phyloP scores from a whole-genome alignment of 768 basidiomycete genomes.

The Hortiboletus flavorubellus region DNA sequence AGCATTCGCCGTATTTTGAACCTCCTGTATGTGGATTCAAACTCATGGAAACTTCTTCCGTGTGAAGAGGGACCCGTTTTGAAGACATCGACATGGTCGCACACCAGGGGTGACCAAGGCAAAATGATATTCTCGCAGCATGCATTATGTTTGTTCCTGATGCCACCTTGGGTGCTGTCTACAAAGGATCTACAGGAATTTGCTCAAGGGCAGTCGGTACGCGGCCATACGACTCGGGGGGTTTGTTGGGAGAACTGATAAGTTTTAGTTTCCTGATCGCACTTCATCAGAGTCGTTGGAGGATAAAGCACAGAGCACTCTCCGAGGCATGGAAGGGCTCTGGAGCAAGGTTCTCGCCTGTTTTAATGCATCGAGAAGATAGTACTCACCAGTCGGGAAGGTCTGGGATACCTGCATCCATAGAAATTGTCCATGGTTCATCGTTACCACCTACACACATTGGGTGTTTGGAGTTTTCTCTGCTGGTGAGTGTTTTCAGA shows the following conservation, averaged over 20 bases:
- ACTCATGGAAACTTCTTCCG: constrained; percentile 29
- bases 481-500: constrained; percentile 25
- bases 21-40: constrained; percentile 28
- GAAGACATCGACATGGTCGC: constrained; percentile 30
- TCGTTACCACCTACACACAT: constrained; percentile 41
- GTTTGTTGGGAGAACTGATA: constrained; percentile 1
- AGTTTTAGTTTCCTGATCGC: constrained; percentile 18
- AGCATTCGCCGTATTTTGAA: constrained; percentile 44
- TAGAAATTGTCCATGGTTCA: constrained; percentile 37
- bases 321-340: constrained; percentile 42
- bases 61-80: constrained; percentile 22
- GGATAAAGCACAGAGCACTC: constrained; percentile 7
- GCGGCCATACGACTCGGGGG: not conserved
- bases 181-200: constrained; percentile 35
- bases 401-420: constrained; percentile 40
- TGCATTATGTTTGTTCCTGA: constrained; percentile 31
- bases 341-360: constrained; percentile 48
- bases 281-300: constrained; percentile 2
- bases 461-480: constrained; percentile 46
- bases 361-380: not conserved
- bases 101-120: constrained; percentile 5
- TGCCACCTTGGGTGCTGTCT: constrained; percentile 40
- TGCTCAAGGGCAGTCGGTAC: constrained; percentile 20
- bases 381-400: constrained; percentile 20
- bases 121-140: constrained; percentile 14